phyloP scores from a whole-genome alignment of 768 basidiomycete genomes.

The Panus rudis region DNA sequence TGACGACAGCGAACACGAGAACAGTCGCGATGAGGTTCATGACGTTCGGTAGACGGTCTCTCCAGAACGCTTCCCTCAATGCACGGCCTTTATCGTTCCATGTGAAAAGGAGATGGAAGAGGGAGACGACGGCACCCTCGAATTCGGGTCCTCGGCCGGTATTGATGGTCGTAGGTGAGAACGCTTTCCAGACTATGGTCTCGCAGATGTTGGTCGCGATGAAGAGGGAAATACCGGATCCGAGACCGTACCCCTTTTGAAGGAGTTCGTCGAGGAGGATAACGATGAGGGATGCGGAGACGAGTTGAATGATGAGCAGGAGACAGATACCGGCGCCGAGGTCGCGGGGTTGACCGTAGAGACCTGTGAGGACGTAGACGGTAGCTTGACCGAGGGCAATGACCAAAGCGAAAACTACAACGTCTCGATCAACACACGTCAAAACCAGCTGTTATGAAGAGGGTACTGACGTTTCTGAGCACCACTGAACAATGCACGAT shows the following conservation, averaged over 20 bases:
- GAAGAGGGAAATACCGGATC: slow-evolving; percentile 97
- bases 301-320: slow-evolving; percentile 91
- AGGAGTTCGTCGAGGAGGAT: slow-evolving; percentile 98
- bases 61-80: slow-evolving; percentile 96
- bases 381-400: slow-evolving; percentile 96
- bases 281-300: slow-evolving; percentile 91
- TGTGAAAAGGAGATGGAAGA: slow-evolving; percentile 97
- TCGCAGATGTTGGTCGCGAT: slow-evolving; percentile 99
- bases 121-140: slow-evolving; percentile 90
- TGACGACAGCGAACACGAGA: slow-evolving; percentile 88
- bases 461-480: slow-evolving; percentile 85
- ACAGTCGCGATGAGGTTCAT: slow-evolving; percentile 96
- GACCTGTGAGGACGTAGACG: slow-evolving; percentile 93
- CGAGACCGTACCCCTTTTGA: slow-evolving; percentile 98
- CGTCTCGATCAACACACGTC: background rate
- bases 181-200: slow-evolving; percentile 99
- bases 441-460: background rate
- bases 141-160: slow-evolving; percentile 98
- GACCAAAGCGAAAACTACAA: slow-evolving; percentile 88
- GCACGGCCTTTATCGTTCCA: slow-evolving; percentile 98
- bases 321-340: slow-evolving; percentile 97
- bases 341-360: slow-evolving; percentile 90
- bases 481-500: slow-evolving; percentile 89
- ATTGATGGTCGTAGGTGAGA: slow-evolving; percentile 97
- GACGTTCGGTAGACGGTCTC: slow-evolving; percentile 92